These are phyloP conservation scores for Lolium rigidum DNA, from an alignment of 176 grass and related monocot genomes.

Conservation along the genomic window DNA sequence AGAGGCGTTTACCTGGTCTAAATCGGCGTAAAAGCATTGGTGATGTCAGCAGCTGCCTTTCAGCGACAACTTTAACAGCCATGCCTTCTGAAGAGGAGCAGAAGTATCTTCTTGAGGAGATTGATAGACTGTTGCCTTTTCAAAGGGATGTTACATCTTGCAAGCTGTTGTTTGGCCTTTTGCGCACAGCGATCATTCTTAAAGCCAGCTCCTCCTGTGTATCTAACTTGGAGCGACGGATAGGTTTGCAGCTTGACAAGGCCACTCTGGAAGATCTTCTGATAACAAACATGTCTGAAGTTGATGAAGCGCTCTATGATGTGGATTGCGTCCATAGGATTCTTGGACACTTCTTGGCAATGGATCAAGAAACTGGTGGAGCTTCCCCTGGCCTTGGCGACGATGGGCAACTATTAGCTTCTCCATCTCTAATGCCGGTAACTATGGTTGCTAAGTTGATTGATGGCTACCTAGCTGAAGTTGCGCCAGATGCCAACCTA, in stretches of 20 bases:
- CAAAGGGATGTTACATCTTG: constrained; percentile 71
- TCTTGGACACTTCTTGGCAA: constrained; percentile 76
- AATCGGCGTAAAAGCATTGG: constrained; percentile 75
- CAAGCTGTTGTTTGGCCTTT: constrained; percentile 81
- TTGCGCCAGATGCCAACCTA: constrained; percentile 79
- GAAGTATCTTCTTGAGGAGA: constrained; percentile 85
- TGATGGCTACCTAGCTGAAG: constrained; percentile 89
- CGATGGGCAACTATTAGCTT: constrained; percentile 62
- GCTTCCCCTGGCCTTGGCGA: constrained; percentile 64
- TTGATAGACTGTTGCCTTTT: constrained; percentile 77
- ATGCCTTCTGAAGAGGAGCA: constrained; percentile 79
- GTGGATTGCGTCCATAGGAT: constrained; percentile 78
- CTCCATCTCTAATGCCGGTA: constrained; percentile 62
- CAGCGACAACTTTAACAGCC: constrained; percentile 42
- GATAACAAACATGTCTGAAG: constrained; percentile 75
- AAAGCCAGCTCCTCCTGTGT: constrained; percentile 62
- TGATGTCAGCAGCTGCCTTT: constrained; percentile 54
- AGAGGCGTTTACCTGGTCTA: constrained; percentile 74
- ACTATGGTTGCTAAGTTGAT: constrained; percentile 73
- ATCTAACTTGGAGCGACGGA: constrained; percentile 88
- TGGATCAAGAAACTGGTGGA: constrained; percentile 68
- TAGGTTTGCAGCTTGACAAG: constrained; percentile 82
- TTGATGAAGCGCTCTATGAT: constrained; percentile 74
- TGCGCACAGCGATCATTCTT: constrained; percentile 77
- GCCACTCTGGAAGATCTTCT: constrained; percentile 86